Percentiles rank a stretch among this genome's conserved stretches.
These are phyloP conservation scores for Naganishia vishniacii DNA, from an alignment of 768 basidiomycete genomes.

Conservation along the genomic window DNA sequence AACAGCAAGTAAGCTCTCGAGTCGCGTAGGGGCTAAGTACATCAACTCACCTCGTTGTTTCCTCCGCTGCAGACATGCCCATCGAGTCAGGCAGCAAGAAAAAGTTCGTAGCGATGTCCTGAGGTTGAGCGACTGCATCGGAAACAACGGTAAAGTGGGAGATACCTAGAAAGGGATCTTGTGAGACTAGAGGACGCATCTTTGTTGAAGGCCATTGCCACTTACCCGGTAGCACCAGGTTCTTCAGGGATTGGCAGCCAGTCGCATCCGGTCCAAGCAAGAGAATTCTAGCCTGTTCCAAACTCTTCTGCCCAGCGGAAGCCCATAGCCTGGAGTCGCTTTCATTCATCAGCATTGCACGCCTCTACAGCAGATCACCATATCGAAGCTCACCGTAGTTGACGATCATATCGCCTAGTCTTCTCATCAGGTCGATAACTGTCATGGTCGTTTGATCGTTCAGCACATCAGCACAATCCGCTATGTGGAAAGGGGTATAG, in stretches of 20 bases:
- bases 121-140: conserved; percentile 56
- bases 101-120: conserved; percentile 93
- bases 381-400: conserved; percentile 72
- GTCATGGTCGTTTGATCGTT: conserved; percentile 16
- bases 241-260: conserved; percentile 84
- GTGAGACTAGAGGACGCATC: not conserved
- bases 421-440: conserved; percentile 74
- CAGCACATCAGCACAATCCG: not conserved
- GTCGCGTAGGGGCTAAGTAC: not conserved
- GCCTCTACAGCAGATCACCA: conserved; percentile 76
- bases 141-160: conserved; percentile 94
- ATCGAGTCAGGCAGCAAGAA: conserved; percentile 77
- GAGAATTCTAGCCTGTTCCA: conserved; percentile 76
- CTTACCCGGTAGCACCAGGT: conserved; percentile 80
- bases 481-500: too few relatives aligned
- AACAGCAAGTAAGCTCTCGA: not conserved
- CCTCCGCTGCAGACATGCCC: conserved; percentile 70
- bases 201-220: not conserved
- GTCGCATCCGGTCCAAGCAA: conserved; percentile 76
- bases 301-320: conserved; percentile 77
- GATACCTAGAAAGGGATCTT: conserved; percentile 54
- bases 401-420: conserved; percentile 87
- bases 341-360: not conserved
- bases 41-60: conserved; percentile 60
- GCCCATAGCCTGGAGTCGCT: conserved; percentile 75